These are phyloP conservation scores for Viola odorata DNA, from an alignment of 345 rosid genomes.

Conservation along the genomic window DNA sequence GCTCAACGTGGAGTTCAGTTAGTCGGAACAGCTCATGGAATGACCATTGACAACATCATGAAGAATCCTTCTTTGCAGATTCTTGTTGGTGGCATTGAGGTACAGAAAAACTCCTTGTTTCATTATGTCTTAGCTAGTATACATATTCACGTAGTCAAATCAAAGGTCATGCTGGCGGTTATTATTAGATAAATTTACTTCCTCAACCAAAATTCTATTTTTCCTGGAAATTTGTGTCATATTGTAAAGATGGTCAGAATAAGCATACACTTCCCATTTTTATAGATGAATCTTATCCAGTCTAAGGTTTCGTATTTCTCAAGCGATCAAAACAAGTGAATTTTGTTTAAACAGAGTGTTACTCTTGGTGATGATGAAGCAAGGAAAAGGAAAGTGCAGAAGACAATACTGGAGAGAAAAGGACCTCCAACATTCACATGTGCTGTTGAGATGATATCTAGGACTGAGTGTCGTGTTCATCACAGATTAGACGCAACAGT, in stretches of 20 bases:
- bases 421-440: constrained; percentile 83
- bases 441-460: constrained; percentile 86
- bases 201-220: too few species aligned
- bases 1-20: constrained; percentile 99
- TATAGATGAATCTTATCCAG: not conserved
- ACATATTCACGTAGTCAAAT: constrained; percentile 1
- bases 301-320: not conserved
- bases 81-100: constrained; percentile 96
- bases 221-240: too few species aligned
- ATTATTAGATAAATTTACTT: too few species aligned
- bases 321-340: constrained; percentile 7
- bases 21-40: constrained; percentile 95
- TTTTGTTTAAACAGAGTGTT: constrained; percentile 56
- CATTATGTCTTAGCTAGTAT: constrained; percentile 1
- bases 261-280: too few species aligned
- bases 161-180: constrained; percentile 4
- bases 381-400: constrained; percentile 85
- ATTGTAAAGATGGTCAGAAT: too few species aligned
- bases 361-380: constrained; percentile 96
- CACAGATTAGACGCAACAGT: constrained; percentile 81
- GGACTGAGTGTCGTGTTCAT: constrained; percentile 76
- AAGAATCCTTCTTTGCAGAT: constrained; percentile 89
- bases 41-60: constrained; percentile 80
- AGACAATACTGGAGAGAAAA: constrained; percentile 92
- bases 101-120: constrained; percentile 16